Evolutionary conservation across 1,139 yeast genomes (phyloP).

Genomic region (Candida freyschussii): DNA sequence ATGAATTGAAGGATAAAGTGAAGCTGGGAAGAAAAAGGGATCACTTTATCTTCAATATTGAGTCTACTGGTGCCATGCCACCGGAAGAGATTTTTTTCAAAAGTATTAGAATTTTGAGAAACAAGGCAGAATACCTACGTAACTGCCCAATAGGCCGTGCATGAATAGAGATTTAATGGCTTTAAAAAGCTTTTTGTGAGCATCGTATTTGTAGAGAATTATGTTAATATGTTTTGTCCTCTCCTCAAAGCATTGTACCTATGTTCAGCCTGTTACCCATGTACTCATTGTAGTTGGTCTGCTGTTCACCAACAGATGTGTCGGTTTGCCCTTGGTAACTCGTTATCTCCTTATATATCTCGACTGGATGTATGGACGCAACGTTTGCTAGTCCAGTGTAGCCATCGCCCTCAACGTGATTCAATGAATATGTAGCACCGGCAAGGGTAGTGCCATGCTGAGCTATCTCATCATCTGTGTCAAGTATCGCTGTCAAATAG

Average conservation of each 20-base stretch:
- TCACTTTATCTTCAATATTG: conserved; percentile 90
- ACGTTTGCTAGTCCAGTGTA: conserved; percentile 36
- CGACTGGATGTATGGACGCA: conserved; percentile 29
- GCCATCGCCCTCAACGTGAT: conserved; percentile 34
- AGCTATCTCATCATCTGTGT: conserved; percentile 16
- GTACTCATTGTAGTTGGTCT: conserved; percentile 13
- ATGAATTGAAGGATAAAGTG: conserved; percentile 83
- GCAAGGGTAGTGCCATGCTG: conserved; percentile 19
- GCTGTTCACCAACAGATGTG: no score
- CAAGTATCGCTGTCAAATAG: conserved; percentile 23
- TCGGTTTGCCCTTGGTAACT: conserved; percentile 5
- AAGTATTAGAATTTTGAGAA: conserved; percentile 76
- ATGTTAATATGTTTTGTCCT: no score
- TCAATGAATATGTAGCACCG: conserved; percentile 14
- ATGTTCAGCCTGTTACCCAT: conserved; percentile 13
- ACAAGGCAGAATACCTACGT: conserved; percentile 79
- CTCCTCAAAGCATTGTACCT: conserved; percentile 5
- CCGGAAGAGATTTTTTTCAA: conserved; percentile 95
- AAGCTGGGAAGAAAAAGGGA: conserved; percentile 87
- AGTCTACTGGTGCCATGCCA: conserved; percentile 93
- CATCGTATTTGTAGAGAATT: no score
- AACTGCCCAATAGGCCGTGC: conserved; percentile 64
- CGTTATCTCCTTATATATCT: conserved; percentile 22
- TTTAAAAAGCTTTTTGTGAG: neutral
- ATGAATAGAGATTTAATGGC: conserved; percentile 1